Conservation (phyloP, 2,329 filamentous ascomycete genomes). For the Aspergillus pseudoglaucus region DNA sequence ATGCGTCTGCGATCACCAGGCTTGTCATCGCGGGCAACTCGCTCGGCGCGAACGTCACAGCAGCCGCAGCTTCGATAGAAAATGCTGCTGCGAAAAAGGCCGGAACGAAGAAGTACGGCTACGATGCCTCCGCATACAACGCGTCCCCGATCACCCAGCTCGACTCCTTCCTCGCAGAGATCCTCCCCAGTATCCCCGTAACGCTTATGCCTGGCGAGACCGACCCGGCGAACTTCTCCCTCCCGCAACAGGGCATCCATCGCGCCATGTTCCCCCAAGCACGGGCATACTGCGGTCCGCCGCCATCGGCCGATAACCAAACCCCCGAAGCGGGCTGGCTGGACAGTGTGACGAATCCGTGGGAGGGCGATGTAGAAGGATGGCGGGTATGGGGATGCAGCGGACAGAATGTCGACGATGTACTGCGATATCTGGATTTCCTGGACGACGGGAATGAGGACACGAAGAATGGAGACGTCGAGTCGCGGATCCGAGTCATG, state of each 20-base stretch:
- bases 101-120: slow-evolving; percentile 77
- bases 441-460: slow-evolving; percentile 21
- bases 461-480: slow-evolving; percentile 40
- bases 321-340: slow-evolving; percentile 62
- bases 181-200: slow-evolving; percentile 80
- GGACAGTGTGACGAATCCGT: slow-evolving; percentile 86
- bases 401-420: slow-evolving; percentile 89
- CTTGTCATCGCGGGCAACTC: slow-evolving; percentile 92
- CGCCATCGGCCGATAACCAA: slow-evolving; percentile 24
- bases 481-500: slow-evolving; percentile 79
- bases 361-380: slow-evolving; percentile 83
- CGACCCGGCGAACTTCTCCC: slow-evolving; percentile 82
- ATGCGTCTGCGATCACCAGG: slow-evolving; percentile 60
- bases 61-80: slow-evolving; percentile 35
- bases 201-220: slow-evolving; percentile 77
- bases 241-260: slow-evolving; percentile 91
- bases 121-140: slow-evolving; percentile 85
- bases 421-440: slow-evolving; percentile 77
- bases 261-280: slow-evolving; percentile 79
- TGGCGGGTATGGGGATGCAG: slow-evolving; percentile 81
- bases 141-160: slow-evolving; percentile 74
- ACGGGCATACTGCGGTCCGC: slow-evolving; percentile 54
- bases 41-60: slow-evolving; percentile 45
- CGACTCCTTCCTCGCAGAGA: slow-evolving; percentile 71
- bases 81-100: slow-evolving; percentile 35